Evolutionary conservation across 495 filamentous ascomycete genomes (phyloP), one percentile per base, ranked within the genome.

Genomic region (Hypoxylon intermedium): DNA sequence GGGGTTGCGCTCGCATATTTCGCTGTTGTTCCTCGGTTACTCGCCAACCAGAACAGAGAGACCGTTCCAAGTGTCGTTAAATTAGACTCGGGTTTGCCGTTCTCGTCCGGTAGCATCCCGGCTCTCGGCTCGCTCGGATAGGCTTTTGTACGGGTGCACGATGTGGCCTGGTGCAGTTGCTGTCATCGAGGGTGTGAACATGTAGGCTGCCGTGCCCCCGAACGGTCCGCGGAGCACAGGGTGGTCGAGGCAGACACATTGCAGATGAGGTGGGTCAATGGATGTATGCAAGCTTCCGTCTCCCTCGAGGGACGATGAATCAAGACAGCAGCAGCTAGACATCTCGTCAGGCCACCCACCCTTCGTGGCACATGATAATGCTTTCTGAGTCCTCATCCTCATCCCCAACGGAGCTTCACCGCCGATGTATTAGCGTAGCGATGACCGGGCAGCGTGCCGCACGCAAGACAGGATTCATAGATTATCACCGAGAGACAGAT

Each of bases 51-150:
- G 31, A 44, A 52, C 15, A 24, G 11, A 1, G 21, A 4, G n/a
- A 16, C 33, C n/a, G 3, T 24, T 45, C 54, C 18, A 64, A n/a
- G 37, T 58, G 60, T 64, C 60, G 60, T 64, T 64, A 58, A 64
- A 58, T 64, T 64, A 64, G 60, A 51, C 54, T 64, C 60, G 60
- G 54, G 54, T 64, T 49, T 37, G 43, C 34, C 31, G 49, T 58
- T 64, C 60, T 64, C 60, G 60, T 58, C 53, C 42, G 30, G 48
- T 41, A 23, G 48, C 40, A 58, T 63, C 53, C 60, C 60, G 60
- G 53, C 42, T n/a, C 60, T 64, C 60, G 60, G 54, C 34, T 64
- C 54, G 5, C 43, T 58, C 54, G 54, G 48, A 33, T 37, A 37
- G 36, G 2, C 31, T 6, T 26, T 36, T 20, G 11, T 16, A 28